These are phyloP conservation scores for Ilyonectria robusta DNA, from an alignment of 2,329 filamentous ascomycete species.

Conservation along the genomic window DNA sequence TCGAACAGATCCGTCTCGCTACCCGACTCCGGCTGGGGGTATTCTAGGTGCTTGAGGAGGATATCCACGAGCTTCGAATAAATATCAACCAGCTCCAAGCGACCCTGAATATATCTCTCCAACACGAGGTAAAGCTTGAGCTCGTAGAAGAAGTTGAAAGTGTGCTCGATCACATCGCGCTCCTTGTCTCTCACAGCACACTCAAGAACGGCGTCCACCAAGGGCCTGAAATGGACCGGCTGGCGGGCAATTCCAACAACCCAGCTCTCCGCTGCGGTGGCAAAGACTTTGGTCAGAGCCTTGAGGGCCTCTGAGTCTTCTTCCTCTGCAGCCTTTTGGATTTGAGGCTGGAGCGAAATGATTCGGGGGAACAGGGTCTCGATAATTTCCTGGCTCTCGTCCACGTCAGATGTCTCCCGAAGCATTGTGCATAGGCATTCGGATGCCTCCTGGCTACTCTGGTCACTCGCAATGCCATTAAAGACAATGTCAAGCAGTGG, in stretches of 20 bases:
- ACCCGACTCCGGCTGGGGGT: constrained; percentile 80
- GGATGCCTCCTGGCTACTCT: constrained; percentile 87
- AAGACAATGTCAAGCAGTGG: constrained; percentile 87
- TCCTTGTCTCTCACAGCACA: constrained; percentile 90
- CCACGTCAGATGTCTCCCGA: constrained; percentile 91
- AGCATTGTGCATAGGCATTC: constrained; percentile 95
- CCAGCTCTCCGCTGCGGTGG: constrained; percentile 95
- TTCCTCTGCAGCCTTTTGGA: constrained; percentile 80
- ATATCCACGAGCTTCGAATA: constrained; percentile 94
- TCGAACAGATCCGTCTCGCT: constrained; percentile 91
- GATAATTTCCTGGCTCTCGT: constrained; percentile 88
- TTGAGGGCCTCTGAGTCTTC: constrained; percentile 91
- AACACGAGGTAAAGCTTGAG: constrained; percentile 96
- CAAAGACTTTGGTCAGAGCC: constrained; percentile 89
- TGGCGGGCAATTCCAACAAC: constrained; percentile 90
- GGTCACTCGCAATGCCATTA: constrained; percentile 80
- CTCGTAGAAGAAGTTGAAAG: constrained; percentile 98
- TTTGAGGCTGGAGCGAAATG: constrained; percentile 81
- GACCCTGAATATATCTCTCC: constrained; percentile 88
- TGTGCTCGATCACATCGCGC: constrained; percentile 91
- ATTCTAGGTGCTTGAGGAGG: constrained; percentile 91
- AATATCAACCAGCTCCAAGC: constrained; percentile 82
- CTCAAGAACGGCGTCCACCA: constrained; percentile 94
- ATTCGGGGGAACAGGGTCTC: constrained; percentile 86
- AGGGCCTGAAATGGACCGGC: constrained; percentile 82